These are phyloP conservation scores for Mycena filopes DNA, from an alignment of 768 basidiomycete species.

Conservation along the genomic window DNA sequence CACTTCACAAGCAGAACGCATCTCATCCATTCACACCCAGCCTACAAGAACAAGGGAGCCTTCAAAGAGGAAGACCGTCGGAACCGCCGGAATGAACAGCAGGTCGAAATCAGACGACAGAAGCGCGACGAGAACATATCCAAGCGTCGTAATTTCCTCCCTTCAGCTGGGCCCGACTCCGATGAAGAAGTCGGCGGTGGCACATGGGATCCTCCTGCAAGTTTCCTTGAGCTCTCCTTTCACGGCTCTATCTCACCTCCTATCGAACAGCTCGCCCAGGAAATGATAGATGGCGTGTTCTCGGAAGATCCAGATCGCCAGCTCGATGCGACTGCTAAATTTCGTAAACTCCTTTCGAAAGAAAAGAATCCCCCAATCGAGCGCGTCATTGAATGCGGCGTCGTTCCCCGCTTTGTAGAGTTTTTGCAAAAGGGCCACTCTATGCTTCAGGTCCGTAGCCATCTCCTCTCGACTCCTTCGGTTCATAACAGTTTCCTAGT, in stretches of 20 bases:
- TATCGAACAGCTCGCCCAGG: constrained; percentile 73
- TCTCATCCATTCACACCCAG: constrained; percentile 56
- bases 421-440: constrained; percentile 85
- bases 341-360: constrained; percentile 98
- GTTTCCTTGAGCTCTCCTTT: constrained; percentile 39
- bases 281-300: constrained; percentile 95
- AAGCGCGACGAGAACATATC: constrained; percentile 99
- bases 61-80: constrained; percentile 94
- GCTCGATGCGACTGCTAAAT: constrained; percentile 96
- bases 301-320: constrained; percentile 92
- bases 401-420: constrained; percentile 96
- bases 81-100: constrained; percentile 96
- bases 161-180: constrained; percentile 79
- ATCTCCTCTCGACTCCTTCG: background rate
- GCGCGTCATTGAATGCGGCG: constrained; percentile 96
- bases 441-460: constrained; percentile 78
- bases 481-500: constrained; percentile 57
- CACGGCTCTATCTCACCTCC: constrained; percentile 16
- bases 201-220: constrained; percentile 83
- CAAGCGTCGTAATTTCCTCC: constrained; percentile 94
- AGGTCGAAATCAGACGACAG: constrained; percentile 98
- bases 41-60: constrained; percentile 91
- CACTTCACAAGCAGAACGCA: constrained; percentile 34
- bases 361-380: constrained; percentile 99
- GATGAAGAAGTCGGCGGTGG: constrained; percentile 86